These are phyloP conservation scores for Colletotrichum sp. DNA, from an alignment of 2,329 filamentous ascomycete genomes.

Conservation along the genomic window DNA sequence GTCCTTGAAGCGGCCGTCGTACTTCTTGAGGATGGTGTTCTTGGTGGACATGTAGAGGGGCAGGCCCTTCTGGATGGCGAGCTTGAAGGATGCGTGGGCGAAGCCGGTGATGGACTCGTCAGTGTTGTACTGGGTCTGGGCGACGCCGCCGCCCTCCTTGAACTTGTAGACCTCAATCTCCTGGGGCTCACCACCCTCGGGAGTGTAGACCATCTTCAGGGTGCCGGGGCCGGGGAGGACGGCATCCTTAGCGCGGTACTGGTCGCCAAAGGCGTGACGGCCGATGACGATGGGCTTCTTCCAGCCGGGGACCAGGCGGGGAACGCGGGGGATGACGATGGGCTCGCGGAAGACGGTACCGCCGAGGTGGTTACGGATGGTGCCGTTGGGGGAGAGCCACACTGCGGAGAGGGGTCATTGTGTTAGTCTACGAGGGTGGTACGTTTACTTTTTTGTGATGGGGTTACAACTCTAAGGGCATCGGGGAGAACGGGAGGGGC, in stretches of 20 bases:
- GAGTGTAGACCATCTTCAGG: slow-evolving; percentile 94
- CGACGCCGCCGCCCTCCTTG: slow-evolving; percentile 80
- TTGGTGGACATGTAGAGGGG: slow-evolving; percentile 99
- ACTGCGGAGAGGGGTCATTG: slow-evolving; percentile 53
- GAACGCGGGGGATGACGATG: slow-evolving; percentile 93
- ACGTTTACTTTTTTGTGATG: not conserved
- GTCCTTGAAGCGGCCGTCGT: slow-evolving; percentile 98
- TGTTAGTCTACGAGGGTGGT: not conserved
- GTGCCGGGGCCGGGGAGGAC: slow-evolving; percentile 85
- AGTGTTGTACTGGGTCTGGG: slow-evolving; percentile 98
- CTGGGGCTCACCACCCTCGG: slow-evolving; percentile 80
- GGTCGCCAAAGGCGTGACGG: slow-evolving; percentile 97
- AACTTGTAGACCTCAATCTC: slow-evolving; percentile 92
- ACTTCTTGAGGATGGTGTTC: slow-evolving; percentile 99
- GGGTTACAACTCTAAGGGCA: not conserved
- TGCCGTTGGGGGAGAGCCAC: slow-evolving; percentile 99
- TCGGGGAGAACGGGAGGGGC: not conserved
- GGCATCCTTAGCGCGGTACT: slow-evolving; percentile 95
- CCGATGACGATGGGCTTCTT: slow-evolving; percentile 99
- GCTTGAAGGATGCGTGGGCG: slow-evolving; percentile 95
- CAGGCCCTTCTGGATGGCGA: slow-evolving; percentile 83
- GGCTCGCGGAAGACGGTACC: slow-evolving; percentile 99
- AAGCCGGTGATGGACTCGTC: slow-evolving; percentile 94
- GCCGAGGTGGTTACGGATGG: slow-evolving; percentile 75
- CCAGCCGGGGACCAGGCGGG: slow-evolving; percentile 94